Conservation (phyloP, 2,329 filamentous ascomycete genomes). For the Pyrenochaeta sp. region DNA sequence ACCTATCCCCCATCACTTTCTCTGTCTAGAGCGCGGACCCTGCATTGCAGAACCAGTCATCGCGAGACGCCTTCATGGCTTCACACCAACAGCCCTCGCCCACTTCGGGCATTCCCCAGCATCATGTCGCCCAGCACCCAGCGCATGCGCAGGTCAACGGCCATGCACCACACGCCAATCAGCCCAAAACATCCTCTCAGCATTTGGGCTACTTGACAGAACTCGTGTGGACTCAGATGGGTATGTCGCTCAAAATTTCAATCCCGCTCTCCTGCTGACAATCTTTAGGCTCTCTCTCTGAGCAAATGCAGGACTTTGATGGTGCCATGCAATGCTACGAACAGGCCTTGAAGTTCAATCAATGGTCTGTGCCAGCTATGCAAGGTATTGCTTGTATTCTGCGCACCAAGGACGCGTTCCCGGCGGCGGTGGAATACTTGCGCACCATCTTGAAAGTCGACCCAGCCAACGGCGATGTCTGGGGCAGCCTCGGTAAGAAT, state of each 20-base stretch:
- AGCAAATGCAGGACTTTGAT: constrained; percentile 86
- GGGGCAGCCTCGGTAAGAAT: constrained; percentile 85
- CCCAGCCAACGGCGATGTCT: constrained; percentile 87
- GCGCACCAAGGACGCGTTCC: constrained; percentile 90
- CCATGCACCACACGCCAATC: constrained; percentile 62
- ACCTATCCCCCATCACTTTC: constrained; percentile 14
- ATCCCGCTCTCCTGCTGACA: constrained; percentile 20
- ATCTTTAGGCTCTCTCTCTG: constrained; percentile 76
- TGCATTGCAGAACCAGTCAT: constrained; percentile 13
- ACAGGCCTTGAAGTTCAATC: constrained; percentile 85
- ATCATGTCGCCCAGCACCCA: constrained; percentile 71
- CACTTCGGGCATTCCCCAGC: constrained; percentile 73
- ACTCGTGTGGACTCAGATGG: constrained; percentile 88
- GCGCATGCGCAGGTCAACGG: constrained; percentile 66
- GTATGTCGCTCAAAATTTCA: constrained; percentile 60
- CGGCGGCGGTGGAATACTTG: constrained; percentile 91
- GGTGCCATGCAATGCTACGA: constrained; percentile 92
- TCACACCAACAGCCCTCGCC: constrained; percentile 80
- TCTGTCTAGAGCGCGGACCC: constrained; percentile 16
- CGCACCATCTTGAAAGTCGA: constrained; percentile 92
- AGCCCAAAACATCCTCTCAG: constrained; percentile 72
- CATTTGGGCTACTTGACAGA: constrained; percentile 84
- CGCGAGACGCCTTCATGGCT: constrained; percentile 61
- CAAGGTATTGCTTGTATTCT: constrained; percentile 92
- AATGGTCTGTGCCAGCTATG: constrained; percentile 88